Conservation (phyloP, 2,329 filamentous ascomycete species). For the Elsinoe batatas region DNA sequence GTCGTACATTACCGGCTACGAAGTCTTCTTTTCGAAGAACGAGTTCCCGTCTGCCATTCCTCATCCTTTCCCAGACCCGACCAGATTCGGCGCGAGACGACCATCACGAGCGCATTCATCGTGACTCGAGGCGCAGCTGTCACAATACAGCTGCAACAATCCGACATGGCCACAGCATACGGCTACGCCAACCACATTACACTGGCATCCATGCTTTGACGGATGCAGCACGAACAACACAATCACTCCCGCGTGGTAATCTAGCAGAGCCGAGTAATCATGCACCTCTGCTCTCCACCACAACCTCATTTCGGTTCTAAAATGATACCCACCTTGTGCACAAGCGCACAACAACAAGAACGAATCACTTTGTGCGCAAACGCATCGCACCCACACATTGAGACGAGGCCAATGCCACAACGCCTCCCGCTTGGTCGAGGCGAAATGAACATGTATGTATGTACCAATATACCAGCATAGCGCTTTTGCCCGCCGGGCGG, state of each 20-base stretch:
- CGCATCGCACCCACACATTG: neutral
- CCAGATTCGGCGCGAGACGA: conserved; percentile 14
- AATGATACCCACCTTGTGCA: conserved; percentile 3
- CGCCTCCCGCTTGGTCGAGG: neutral
- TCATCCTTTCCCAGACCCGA: conserved; percentile 19
- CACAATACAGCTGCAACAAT: neutral
- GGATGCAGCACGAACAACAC: neutral
- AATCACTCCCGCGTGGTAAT: neutral
- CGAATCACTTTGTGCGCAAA: neutral
- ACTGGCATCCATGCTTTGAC: neutral
- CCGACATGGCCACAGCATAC: neutral
- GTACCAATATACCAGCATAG: conserved; percentile 3
- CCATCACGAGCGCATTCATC: neutral
- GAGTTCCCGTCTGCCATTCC: conserved; percentile 17
- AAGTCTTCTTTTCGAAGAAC: conserved; percentile 22
- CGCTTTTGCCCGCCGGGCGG: neutral
- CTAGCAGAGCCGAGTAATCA: neutral
- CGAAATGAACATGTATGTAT: neutral
- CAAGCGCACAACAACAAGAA: neutral
- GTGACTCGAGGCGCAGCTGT: conserved; percentile 3
- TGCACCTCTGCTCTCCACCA: neutral
- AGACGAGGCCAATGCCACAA: neutral
- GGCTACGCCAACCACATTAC: neutral
- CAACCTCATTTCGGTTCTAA: neutral
- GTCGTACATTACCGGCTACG: conserved; percentile 18